Base-by-base conservation (phyloP, 805 yeast genomes). In the Lipomyces orientalis region DNA sequence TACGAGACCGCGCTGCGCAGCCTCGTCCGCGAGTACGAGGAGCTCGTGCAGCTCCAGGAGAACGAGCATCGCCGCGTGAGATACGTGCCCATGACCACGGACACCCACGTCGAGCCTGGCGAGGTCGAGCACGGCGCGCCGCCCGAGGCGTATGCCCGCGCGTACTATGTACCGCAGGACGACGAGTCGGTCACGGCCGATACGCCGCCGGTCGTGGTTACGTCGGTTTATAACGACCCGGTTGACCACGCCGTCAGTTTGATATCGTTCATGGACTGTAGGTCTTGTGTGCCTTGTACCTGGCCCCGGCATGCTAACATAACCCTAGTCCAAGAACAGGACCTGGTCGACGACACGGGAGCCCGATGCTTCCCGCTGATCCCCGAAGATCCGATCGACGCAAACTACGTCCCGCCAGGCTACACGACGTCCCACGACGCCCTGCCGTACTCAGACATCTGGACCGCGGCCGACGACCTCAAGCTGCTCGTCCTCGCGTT, bases 401-500 rank as follows among this genome's bases (percentile, higher is more conserved):
- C 16, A 19, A 43, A 43, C 49, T 43, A 43, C 49, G 49, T 43
- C 9, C 49, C 49, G 22, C 49, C 49, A 7, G 49, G 49, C 2
- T 43, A 43, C 10, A 16, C 49, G n/a, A 43, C 49, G 7, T 43
- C 49, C 22, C 22, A 19, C 10, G 49, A 43, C 49, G n/a, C 22
- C 22, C 9, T 43, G 49, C 49, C 49, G 29, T 52, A 52, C 22
- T 52, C 55, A 25, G 55, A 52, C 16, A 52, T 25, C 34, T 52
- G 55, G 55, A 52, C 55, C 7, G 34, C 34, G 14, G 29, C 55
- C n/a, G 51, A 54, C 54, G 60, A 61, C 54, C 37, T 61, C 33
- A 61, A 61, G 19, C 59, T 61, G 31, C 54, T 61, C 49, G 55
- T 57, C 31, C 54, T 61, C 54, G 64, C 64, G 25, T 29, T 61